Evolutionary conservation across 1,284 basidiomycete species (phyloP), one percentile per base, ranked within the genome.

Genomic region (Exobasidium rhododendri): DNA sequence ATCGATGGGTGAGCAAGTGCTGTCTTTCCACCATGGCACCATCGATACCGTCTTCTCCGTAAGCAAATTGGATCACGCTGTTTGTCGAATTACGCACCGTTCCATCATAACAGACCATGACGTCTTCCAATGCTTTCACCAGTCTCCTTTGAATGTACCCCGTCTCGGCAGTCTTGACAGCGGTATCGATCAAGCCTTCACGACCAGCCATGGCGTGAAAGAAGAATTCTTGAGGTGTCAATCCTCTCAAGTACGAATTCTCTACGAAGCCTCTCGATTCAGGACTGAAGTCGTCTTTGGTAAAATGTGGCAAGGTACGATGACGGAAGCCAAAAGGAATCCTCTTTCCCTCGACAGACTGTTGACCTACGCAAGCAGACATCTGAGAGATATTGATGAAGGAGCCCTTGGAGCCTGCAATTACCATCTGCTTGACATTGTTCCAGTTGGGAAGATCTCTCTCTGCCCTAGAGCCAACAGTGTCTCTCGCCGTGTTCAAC

Each of bases 141-240:
- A 98, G 84, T 69, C 94, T 90, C 76, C 94, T 90, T 81, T 98
- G 96, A 74, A 98, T 98, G 81, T 98, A 98, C 74, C 96, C 96
- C 0, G 96, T 98, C 82, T 99, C 96, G 53, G 96, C 96, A 5
- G 96, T 98, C 84, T 99, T 99, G 82, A 99, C 94, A 30, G 96
- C 96, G 1, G 96, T 99, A 85, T 98, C 96, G 74, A 98, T 97
- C 58, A 98, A 83, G 85, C 96, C 96, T 81, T 98, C 96, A 76
- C 96, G 89, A 83, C 96, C 96, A 75, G 94, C 94, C 96, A 98
- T 98, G 60, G 96, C 96, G 82, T 99, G 96, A 88, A 99, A 98
- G 86, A 98, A 98, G 85, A 94, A 99, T 80, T 98, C 96, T 74
- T 97, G 94, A 0, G 96, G 94, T 0, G 94, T 98, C 65, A 98